phyloP scores from a whole-genome alignment of 2,329 filamentous ascomycete species.

The Phaeosphaeriaceae sp. region DNA sequence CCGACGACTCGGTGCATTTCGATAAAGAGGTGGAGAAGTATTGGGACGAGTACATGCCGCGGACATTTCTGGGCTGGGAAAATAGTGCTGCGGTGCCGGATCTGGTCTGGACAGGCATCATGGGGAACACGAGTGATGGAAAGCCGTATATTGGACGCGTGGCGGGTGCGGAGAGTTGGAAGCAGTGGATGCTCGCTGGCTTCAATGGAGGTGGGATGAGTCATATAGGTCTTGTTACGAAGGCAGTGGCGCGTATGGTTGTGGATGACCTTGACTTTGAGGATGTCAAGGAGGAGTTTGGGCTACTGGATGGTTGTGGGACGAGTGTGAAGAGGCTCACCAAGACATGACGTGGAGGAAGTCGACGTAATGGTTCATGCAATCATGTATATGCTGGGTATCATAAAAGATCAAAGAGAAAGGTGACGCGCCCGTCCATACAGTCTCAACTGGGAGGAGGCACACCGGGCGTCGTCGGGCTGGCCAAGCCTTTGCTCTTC shows the following conservation, averaged over 20 bases:
- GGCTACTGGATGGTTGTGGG: constrained; percentile 49
- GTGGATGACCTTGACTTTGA: constrained; percentile 37
- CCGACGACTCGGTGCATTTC: constrained; percentile 57
- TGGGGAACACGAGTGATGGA: constrained; percentile 50
- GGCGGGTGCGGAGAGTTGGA: constrained; percentile 35
- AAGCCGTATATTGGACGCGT: constrained; percentile 55
- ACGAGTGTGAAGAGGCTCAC: constrained; percentile 38
- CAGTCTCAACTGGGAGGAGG: neutral
- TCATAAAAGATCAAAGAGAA: neutral
- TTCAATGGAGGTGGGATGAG: constrained; percentile 63
- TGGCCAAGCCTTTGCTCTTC: constrained; percentile 47
- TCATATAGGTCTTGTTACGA: constrained; percentile 50
- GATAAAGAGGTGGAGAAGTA: constrained; percentile 48
- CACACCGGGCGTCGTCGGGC: constrained; percentile 37
- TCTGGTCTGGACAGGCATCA: constrained; percentile 54
- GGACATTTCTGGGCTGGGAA: constrained; percentile 59
- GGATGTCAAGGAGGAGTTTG: constrained; percentile 33
- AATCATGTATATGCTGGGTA: neutral
- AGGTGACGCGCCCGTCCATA: neutral
- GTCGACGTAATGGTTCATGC: neutral
- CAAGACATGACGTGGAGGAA: neutral
- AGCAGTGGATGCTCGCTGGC: constrained; percentile 56
- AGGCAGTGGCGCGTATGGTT: constrained; percentile 43
- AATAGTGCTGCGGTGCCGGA: constrained; percentile 47
- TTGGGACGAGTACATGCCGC: constrained; percentile 59